A percentile compares a stretch with the other conserved stretches of the same genome.
These are phyloP conservation scores for Coniella vitis DNA, from an alignment of 2,329 filamentous ascomycete genomes.

Conservation along the genomic window DNA sequence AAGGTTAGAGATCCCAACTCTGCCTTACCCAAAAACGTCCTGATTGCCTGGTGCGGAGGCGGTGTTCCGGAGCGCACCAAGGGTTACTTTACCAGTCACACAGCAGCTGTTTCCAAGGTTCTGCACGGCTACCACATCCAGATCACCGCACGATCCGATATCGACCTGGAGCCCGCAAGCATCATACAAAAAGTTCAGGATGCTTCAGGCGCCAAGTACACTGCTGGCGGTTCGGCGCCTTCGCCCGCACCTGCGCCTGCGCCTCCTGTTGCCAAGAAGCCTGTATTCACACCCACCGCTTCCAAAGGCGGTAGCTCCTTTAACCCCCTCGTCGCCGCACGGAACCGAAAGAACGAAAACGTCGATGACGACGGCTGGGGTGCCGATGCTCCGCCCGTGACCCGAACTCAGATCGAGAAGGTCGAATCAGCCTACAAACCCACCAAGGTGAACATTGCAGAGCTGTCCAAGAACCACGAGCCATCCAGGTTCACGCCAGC, in stretches of 20 bases:
- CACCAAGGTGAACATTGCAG: constrained; percentile 88
- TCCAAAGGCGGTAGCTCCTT: constrained; percentile 44
- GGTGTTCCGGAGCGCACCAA: constrained; percentile 98
- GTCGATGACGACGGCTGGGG: constrained; percentile 91
- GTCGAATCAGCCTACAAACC: constrained; percentile 90
- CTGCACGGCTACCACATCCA: constrained; percentile 97
- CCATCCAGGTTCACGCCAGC: constrained; percentile 53
- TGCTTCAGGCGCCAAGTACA: constrained; percentile 92
- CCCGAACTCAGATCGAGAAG: constrained; percentile 81
- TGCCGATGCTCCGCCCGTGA: constrained; percentile 83
- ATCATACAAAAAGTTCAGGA: constrained; percentile 93
- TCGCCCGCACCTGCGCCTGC: constrained; percentile 48
- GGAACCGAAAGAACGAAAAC: constrained; percentile 51
- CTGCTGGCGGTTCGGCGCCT: constrained; percentile 55
- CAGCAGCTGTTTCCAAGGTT: constrained; percentile 81
- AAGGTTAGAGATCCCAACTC: constrained; percentile 96
- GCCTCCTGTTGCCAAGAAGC: constrained; percentile 80
- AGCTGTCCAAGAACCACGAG: constrained; percentile 65
- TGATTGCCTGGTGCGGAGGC: constrained; percentile 95
- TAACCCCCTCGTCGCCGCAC: constrained; percentile 62
- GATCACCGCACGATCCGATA: constrained; percentile 87
- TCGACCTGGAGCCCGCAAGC: constrained; percentile 76
- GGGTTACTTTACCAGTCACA: constrained; percentile 95
- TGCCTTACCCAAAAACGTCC: constrained; percentile 77
- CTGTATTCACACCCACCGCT: constrained; percentile 76